A percentile compares a stretch with the other conserved stretches of the same genome.
Conservation (phyloP, 257 asterid genomes). For the Osmanthus fragrans region DNA sequence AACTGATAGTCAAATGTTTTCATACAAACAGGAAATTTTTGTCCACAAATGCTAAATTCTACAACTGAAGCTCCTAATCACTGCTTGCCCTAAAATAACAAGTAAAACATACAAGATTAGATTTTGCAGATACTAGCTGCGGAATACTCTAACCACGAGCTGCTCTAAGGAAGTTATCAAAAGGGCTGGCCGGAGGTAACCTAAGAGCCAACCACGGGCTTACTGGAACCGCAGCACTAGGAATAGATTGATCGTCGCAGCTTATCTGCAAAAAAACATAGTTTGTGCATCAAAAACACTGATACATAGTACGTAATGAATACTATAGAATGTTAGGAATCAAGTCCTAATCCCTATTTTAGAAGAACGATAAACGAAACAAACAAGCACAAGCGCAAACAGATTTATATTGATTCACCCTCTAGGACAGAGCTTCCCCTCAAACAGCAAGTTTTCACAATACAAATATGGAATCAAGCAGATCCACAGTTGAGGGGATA, state of each 20-base stretch:
- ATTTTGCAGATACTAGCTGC: background rate
- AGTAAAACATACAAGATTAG: background rate
- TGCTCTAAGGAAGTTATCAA: constrained; percentile 94
- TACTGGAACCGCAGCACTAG: constrained; percentile 27
- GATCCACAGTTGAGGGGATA: background rate
- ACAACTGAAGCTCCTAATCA: background rate
- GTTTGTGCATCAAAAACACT: background rate
- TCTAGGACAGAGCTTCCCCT: too few relatives aligned
- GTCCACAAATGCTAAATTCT: background rate
- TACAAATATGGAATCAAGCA: too few relatives aligned
- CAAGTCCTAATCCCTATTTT: background rate
- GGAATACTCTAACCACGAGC: constrained; percentile 68
- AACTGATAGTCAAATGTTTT: background rate
- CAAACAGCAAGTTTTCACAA: too few relatives aligned
- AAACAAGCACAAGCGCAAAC: background rate
- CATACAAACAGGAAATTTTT: background rate
- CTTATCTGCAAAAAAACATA: constrained; percentile 38
- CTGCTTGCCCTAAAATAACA: constrained; percentile 29
- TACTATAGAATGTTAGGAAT: background rate
- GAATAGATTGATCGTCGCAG: constrained; percentile 32
- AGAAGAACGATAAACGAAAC: too few relatives aligned
- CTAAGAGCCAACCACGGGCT: constrained; percentile 77
- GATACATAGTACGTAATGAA: background rate
- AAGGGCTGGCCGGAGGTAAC: constrained; percentile 98
- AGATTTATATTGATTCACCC: background rate